Evolutionary conservation across 257 asterid genomes (phyloP).

Genomic region (Ilex aquifolium): DNA sequence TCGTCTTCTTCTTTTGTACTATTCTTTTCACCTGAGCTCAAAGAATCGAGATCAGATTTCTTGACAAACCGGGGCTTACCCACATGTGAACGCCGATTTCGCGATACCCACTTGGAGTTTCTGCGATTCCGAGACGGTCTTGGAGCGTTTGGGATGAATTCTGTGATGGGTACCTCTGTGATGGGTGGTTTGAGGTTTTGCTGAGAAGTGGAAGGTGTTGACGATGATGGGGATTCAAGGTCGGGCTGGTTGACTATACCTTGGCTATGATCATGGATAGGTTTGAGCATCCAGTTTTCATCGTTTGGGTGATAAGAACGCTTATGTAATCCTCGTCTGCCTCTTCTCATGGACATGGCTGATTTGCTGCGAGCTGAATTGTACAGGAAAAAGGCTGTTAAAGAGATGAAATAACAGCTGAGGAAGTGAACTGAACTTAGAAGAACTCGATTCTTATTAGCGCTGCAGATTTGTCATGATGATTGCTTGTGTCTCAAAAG

Average conservation of each 20-base stretch:
- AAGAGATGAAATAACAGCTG: no score
- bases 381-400: no score
- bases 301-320: conserved; percentile 6
- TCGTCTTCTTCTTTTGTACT: conserved; percentile 17
- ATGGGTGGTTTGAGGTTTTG: neutral
- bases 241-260: neutral
- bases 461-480: no score
- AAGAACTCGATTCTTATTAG: no score
- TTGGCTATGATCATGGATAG: conserved; percentile 11
- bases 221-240: neutral
- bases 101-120: conserved; percentile 21
- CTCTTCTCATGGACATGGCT: conserved; percentile 8
- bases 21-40: neutral
- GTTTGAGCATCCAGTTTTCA: conserved; percentile 16
- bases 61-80: conserved; percentile 17
- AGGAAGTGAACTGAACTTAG: no score
- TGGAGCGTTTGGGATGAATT: conserved; percentile 8
- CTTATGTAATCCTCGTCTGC: conserved; percentile 11
- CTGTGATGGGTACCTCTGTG: neutral
- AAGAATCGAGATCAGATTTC: conserved; percentile 20
- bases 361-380: no score
- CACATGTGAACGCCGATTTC: conserved; percentile 8
- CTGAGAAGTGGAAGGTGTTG: neutral
- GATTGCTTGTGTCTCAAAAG: no score
- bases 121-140: conserved; percentile 12